Percentiles rank a stretch among this genome's conserved stretches.
Conservation (phyloP, 805 yeast species). For the Naumovozyma castellii region DNA sequence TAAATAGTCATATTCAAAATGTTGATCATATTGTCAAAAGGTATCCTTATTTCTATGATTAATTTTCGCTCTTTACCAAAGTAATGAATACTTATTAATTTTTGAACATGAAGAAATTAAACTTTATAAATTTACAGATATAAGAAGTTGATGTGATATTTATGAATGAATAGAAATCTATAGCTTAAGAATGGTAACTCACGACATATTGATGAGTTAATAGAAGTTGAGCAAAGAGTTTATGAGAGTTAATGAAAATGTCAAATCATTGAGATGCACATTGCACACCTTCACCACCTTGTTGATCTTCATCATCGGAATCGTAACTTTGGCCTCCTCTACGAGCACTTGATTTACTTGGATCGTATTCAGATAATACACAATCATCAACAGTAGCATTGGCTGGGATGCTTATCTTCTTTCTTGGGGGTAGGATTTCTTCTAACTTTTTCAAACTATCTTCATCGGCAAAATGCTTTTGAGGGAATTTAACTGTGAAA, state of each 20-base stretch:
- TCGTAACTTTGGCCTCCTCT: constrained; percentile 34
- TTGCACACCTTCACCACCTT: constrained; percentile 38
- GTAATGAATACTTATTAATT: too few species aligned
- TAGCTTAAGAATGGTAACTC: background rate
- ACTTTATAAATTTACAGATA: too few species aligned
- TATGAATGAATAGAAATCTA: background rate
- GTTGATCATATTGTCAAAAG: too few species aligned
- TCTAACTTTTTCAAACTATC: constrained; percentile 67
- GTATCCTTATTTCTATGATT: too few species aligned
- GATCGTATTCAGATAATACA: constrained; percentile 58
- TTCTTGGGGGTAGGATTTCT: constrained; percentile 70
- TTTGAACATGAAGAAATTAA: too few species aligned
- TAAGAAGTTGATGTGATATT: too few species aligned
- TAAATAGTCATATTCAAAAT: too few species aligned
- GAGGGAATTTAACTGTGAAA: constrained; percentile 86
- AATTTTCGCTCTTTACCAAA: too few species aligned
- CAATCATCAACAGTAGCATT: constrained; percentile 76
- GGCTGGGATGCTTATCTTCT: constrained; percentile 48
- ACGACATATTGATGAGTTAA: background rate
- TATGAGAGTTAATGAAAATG: too few species aligned
- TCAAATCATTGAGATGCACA: constrained; percentile 77
- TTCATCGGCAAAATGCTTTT: constrained; percentile 59
- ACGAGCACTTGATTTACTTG: constrained; percentile 39
- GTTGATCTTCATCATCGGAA: constrained; percentile 50
- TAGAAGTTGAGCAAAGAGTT: too few species aligned